Conservation (phyloP, 257 asterid species). For the Capsicum rhomboideum region DNA sequence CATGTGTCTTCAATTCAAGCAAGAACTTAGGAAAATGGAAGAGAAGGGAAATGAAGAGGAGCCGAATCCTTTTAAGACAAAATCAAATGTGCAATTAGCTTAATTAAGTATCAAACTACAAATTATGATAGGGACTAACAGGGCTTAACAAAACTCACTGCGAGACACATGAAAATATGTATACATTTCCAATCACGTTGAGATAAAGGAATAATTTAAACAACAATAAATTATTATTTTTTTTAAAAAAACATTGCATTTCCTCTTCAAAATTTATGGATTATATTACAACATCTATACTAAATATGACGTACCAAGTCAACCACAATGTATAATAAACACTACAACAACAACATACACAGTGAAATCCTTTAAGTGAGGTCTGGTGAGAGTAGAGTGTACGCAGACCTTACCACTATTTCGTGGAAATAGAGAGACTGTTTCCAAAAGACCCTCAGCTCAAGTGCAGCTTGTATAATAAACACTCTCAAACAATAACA, state of each 20-base stretch:
- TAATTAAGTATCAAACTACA: background rate
- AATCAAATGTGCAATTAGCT: background rate
- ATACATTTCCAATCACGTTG: background rate
- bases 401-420: too few relatives aligned
- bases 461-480: too few relatives aligned
- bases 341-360: background rate
- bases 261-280: background rate
- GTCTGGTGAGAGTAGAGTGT: too few relatives aligned
- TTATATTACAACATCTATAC: background rate
- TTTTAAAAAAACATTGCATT: background rate
- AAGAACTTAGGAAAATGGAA: too few relatives aligned
- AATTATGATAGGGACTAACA: background rate
- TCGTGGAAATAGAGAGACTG: too few relatives aligned
- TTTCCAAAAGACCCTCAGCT: too few relatives aligned
- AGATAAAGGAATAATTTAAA: background rate
- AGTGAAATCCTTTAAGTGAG: too few relatives aligned
- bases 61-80: too few relatives aligned
- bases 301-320: background rate
- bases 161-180: background rate
- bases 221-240: too few relatives aligned
- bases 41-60: too few relatives aligned
- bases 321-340: background rate
- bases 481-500: background rate
- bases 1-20: too few relatives aligned
- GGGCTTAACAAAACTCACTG: background rate